Base-by-base conservation (phyloP, 805 yeast species). In the Tetrapisispora nanseiensis region DNA sequence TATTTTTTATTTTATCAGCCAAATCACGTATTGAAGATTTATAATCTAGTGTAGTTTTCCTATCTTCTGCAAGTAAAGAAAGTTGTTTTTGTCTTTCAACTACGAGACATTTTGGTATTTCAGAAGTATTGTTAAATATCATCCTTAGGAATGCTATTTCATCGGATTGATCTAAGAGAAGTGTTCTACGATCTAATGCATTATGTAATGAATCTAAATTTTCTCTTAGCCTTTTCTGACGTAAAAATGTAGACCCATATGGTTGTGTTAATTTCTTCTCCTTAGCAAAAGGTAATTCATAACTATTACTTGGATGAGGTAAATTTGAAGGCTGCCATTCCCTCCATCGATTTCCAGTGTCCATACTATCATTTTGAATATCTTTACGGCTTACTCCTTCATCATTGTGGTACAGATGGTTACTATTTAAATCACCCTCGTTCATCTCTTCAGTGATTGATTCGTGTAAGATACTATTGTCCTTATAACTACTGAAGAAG, bases 231-330 rank as follows among this genome's bases (percentile, higher is more conserved):
- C 55, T 55, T 16, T 18, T 24, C 9, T 4, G 6, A 33, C 52
- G 45, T 33, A 57, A 38, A 40, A 68, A 62, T 2, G 58, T 49
- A 1, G 70, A 66, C 3, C 74, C 74, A 45, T 70, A 70, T 13
- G 40, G 40, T 29, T 28, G 3, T n/a, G 12, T 8, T 7, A 16
- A 3, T 5, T 5, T 9, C 12, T 7, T 11, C 4, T 20, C 24
- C 12, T 5, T 12, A 18, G 11, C n/a, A 10, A 15, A 13, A 21
- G 11, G 11, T 16, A 3, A 13, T 16, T 30, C 11, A 31, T 6
- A 12, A 3, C 16, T 18, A 11, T n/a, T 15, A 7, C 15, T 21
- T 10, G 7, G 6, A 12, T 19, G 23, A 19, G 34, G 37, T 1
- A 32, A 21, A 37, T 31, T 15, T 3, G 30, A 6, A 10, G 40